Evolutionary conservation across 2,329 filamentous ascomycete genomes (phyloP), one percentile per base, ranked within the genome.

Genomic region (Fusarium denticulatum): DNA sequence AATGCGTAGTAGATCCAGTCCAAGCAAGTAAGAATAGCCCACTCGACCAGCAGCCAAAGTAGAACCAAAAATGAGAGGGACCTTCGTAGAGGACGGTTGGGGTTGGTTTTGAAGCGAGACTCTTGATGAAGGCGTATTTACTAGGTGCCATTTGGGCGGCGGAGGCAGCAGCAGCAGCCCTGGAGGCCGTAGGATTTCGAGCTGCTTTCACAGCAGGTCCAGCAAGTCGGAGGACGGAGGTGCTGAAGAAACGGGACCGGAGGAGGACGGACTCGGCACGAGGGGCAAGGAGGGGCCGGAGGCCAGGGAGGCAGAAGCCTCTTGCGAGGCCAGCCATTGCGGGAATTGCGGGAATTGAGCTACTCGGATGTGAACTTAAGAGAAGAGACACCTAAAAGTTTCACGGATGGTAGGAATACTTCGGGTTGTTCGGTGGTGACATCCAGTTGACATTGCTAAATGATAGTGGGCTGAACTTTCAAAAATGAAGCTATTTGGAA

Each of bases 61-160:
- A 86, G 80, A 91, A 92, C 81, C 86, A 86, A 64, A 88, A 87
- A 76, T 93, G 91, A 3, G 90, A 90, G 20, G 90, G 89, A 3
- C 88, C 87, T 76, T 91, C 85, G 83, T 93, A 94, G 47, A 94
- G 84, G 7, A 88, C 81, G 13, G 91, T 90, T 10, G 88, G 85
- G 4, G 85, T 82, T n/a, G 85, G 78, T 71, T 89, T 88, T 65
- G 84, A 83, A 20, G 89, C 87, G 42, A 94, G 85, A 67, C 85
- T 86, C 69, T 86, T 86, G 76, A 86, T 85, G 81, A 87, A 90
- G 60, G 82, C 85, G 76, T 83, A 85, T 78, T 76, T 75, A 62
- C 75, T 81, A 43, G 74, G 77, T 14, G 76, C 71, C 63, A 67
- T 68, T 64, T 71, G 65, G 47, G 76, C 37, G 47, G 67, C 36